Evolutionary conservation across 768 basidiomycete genomes (phyloP), one percentile per base, ranked within the genome.

Genomic region (Psilocybe cyanescens): DNA sequence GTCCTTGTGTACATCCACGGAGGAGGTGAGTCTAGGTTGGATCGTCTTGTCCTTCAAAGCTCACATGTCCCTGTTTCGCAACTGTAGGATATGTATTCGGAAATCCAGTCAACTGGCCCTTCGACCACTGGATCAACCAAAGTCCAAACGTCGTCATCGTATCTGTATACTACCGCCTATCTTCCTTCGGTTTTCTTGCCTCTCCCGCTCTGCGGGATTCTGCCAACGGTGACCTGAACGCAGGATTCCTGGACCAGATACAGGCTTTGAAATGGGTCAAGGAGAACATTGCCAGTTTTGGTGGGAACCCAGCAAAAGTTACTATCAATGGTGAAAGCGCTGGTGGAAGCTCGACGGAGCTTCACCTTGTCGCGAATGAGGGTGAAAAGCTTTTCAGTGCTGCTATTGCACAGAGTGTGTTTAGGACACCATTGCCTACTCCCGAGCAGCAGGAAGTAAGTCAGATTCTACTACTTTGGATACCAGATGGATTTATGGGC

Each of bases 41-140:
- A 24, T 24, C 0, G 24, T 0, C 24, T 24, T 24, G 24, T 24
- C 24, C 24, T 24, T 24, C 24, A 24, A 14, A 2, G 28, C 3
- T 29, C 17, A 53, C 7, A 12, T 56, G 30, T 52, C 24, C 35
- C 9, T 4, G 9, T 52, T 45, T 14, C 16, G 9, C 24, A 44
- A 12, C 8, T 12, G 1, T 37, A 85, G 85, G 82, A 24, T 89
- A 86, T 60, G 69, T 82, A 19, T 84, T 69, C 64, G 86, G 88
- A 4, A 89, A 88, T 68, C 87, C 86, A 1, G 76, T 75, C 1
- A 86, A 83, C 69, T 90, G 84, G 85, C 86, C 88, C 1, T 89
- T 88, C 67, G 82, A 88, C 65, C 75, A 79, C 65, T 89, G 86
- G 87, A 74, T 90, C 56, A 74, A 87, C 47, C 87, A 88, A 66